phyloP scores from a whole-genome alignment of 257 asterid species.

The Perilla frutescens region DNA sequence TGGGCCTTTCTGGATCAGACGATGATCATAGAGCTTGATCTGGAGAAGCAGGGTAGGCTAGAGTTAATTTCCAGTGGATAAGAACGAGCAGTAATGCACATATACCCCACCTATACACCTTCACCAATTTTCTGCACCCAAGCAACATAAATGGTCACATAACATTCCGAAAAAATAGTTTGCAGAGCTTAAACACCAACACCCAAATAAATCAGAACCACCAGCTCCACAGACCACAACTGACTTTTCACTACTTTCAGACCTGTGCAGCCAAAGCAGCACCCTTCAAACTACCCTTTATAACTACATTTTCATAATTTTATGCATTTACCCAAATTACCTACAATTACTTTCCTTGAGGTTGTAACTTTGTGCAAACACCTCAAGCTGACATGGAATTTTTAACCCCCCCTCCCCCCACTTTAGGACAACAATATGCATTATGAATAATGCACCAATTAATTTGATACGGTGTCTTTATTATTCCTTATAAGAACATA shows the following conservation, averaged over 20 bases:
- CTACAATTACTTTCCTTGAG: background rate
- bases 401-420: background rate
- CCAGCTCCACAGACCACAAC: background rate
- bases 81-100: conserved; percentile 2
- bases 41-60: conserved; percentile 35
- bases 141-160: conserved; percentile 22
- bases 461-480: background rate
- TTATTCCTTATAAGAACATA: background rate
- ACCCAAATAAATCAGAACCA: background rate
- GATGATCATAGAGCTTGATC: conserved; percentile 91
- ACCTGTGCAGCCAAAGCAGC: background rate
- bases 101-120: conserved; percentile 1
- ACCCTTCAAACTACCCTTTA: background rate
- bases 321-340: background rate
- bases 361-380: background rate
- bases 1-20: conserved; percentile 69
- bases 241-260: background rate
- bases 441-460: background rate
- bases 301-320: background rate
- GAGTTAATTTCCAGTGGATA: background rate
- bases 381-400: background rate
- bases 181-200: background rate
- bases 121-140: background rate
- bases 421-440: background rate
- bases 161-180: background rate